A percentile compares a stretch with the other conserved stretches of the same genome.
Conservation (phyloP, 257 asterid genomes). For the Agastache rugosa region DNA sequence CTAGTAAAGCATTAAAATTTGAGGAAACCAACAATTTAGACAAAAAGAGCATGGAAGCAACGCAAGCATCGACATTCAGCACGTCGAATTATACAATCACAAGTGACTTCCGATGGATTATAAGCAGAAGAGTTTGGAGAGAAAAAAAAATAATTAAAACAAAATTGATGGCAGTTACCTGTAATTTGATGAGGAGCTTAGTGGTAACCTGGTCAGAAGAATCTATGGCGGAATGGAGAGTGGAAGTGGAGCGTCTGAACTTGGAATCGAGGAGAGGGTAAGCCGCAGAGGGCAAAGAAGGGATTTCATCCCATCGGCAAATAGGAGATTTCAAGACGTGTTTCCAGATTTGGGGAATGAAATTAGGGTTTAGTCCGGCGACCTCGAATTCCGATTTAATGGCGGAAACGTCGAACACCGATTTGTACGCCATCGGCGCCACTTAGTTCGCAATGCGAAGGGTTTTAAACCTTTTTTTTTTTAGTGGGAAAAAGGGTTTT, state of each 20-base stretch:
- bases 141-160: not conserved
- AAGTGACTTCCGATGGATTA: not conserved
- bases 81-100: slow-evolving; percentile 15
- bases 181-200: slow-evolving; percentile 82
- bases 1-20: not conserved
- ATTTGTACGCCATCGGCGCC: slow-evolving; percentile 61
- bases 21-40: not conserved
- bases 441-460: slow-evolving; percentile 5
- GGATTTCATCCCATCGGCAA: slow-evolving; percentile 79
- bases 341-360: slow-evolving; percentile 92
- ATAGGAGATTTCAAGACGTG: slow-evolving; percentile 72
- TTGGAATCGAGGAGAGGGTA: slow-evolving; percentile 74
- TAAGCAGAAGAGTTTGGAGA: not conserved
- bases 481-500: too few species aligned
- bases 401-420: slow-evolving; percentile 75
- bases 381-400: slow-evolving; percentile 69
- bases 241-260: slow-evolving; percentile 71
- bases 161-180: slow-evolving; percentile 49
- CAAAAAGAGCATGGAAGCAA: not conserved
- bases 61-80: not conserved
- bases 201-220: slow-evolving; percentile 88
- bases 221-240: slow-evolving; percentile 67
- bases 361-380: slow-evolving; percentile 67
- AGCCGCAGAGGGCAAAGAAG: slow-evolving; percentile 80
- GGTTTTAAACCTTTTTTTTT: not conserved